These are phyloP conservation scores for Penicillium cataractarum DNA, from an alignment of 495 filamentous ascomycete species.

Conservation along the genomic window DNA sequence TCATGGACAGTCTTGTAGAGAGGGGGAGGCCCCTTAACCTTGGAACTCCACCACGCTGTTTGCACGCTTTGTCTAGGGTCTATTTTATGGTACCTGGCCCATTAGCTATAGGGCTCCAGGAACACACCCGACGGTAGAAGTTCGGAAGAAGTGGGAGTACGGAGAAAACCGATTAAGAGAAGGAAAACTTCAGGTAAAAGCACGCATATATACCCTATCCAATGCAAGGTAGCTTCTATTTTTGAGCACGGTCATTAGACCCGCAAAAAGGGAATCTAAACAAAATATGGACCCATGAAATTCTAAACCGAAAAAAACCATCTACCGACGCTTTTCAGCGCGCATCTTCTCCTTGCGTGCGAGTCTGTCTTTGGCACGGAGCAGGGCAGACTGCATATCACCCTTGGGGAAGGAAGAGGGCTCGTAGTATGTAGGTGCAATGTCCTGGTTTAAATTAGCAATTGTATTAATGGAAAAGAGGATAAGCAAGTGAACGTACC, in stretches of 20 bases:
- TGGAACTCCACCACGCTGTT: background rate
- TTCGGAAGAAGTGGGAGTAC: background rate
- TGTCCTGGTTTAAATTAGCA: constrained; percentile 62
- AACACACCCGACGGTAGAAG: background rate
- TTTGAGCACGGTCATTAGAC: constrained; percentile 5
- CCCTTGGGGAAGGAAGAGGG: constrained; percentile 81
- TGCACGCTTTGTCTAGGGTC: background rate
- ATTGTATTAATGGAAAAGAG: background rate
- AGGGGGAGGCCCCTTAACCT: no score
- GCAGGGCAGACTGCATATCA: constrained; percentile 77
- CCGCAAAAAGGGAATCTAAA: constrained; percentile 23
- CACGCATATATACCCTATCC: background rate
- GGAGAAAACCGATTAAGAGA: background rate
- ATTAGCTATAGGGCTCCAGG: background rate
- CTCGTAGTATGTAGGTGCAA: constrained; percentile 92
- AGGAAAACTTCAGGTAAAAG: background rate
- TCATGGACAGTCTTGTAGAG: no score
- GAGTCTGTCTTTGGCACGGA: constrained; percentile 73
- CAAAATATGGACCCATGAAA: no score
- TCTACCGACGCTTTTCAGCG: constrained; percentile 41
- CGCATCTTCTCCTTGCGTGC: constrained; percentile 70
- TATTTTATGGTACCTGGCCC: background rate
- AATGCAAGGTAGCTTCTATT: constrained; percentile 5
- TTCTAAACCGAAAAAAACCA: no score
- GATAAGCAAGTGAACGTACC: constrained; percentile 56